phyloP scores from a whole-genome alignment of 2,329 filamentous ascomycete genomes.

The Bipolaris cookei region DNA sequence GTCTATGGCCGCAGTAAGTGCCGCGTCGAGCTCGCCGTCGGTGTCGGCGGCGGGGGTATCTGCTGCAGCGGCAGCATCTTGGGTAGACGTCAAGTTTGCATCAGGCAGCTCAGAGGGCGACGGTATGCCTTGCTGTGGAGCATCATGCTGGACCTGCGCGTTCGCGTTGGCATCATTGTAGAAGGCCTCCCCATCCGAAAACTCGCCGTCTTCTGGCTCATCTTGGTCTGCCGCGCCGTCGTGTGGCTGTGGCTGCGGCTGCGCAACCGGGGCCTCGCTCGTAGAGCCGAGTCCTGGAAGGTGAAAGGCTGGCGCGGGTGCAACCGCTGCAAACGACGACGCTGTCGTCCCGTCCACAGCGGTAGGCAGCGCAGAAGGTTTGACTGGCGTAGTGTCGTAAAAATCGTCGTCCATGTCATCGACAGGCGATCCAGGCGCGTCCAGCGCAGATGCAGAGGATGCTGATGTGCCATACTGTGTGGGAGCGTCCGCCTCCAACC shows the following conservation, averaged over 20 bases:
- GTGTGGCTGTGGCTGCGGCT: constrained; percentile 19
- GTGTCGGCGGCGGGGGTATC: constrained; percentile 21
- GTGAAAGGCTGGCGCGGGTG: constrained; percentile 34
- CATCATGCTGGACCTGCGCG: constrained; percentile 27
- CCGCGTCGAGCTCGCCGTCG: constrained; percentile 28
- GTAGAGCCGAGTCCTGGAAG: constrained; percentile 48
- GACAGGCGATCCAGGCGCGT: constrained; percentile 48
- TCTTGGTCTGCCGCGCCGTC: constrained; percentile 24
- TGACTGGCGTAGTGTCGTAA: constrained; percentile 45
- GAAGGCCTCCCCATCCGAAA: constrained; percentile 41
- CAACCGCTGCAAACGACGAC: constrained; percentile 29
- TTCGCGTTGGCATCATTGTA: constrained; percentile 35
- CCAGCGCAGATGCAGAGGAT: constrained; percentile 39
- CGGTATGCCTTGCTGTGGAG: constrained; percentile 38
- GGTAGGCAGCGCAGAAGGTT: constrained; percentile 30
- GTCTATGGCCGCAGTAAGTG: constrained; percentile 21
- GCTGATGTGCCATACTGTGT: constrained; percentile 37
- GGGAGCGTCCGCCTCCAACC: constrained; percentile 48
- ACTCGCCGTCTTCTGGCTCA: constrained; percentile 43
- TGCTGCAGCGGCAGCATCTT: constrained; percentile 27
- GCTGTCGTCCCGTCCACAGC: constrained; percentile 24
- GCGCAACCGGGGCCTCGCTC: constrained; percentile 30
- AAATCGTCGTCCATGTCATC: constrained; percentile 51
- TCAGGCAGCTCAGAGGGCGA: constrained; percentile 31
- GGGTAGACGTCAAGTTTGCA: constrained; percentile 29